Percentiles rank a stretch among this genome's conserved stretches.
Conservation (phyloP, 2,329 filamentous ascomycete genomes). For the Colletotrichum tabaci region DNA sequence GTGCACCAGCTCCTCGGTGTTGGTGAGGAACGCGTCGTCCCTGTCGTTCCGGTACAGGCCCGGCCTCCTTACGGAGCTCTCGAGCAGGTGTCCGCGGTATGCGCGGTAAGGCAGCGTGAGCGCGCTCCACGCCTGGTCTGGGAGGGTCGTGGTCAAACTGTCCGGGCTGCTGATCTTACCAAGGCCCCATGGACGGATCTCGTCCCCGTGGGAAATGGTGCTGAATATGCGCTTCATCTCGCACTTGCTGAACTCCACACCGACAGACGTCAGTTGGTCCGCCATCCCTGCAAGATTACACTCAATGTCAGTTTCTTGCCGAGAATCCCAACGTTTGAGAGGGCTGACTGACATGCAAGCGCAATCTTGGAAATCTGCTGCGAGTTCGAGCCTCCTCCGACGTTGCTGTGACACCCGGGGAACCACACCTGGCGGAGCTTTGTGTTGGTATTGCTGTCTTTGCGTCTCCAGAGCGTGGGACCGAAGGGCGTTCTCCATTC, state of each 20-base stretch:
- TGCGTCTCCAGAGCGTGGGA: conserved; percentile 49
- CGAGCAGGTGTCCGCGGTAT: conserved; percentile 26
- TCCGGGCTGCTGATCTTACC: conserved; percentile 41
- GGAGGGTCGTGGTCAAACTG: conserved; percentile 12
- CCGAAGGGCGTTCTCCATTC: conserved; percentile 59
- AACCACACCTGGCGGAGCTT: conserved; percentile 61
- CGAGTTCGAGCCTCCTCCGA: conserved; percentile 69
- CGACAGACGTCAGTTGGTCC: conserved; percentile 45
- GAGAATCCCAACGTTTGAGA: neutral
- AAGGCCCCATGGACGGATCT: conserved; percentile 42
- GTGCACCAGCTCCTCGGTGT: conserved; percentile 50
- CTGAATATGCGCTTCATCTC: conserved; percentile 45
- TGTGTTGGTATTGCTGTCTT: conserved; percentile 37
- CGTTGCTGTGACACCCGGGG: conserved; percentile 72
- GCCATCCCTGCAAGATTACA: conserved; percentile 42
- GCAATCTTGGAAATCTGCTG: conserved; percentile 46
- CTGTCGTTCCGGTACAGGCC: conserved; percentile 46
- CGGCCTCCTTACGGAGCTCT: conserved; percentile 42
- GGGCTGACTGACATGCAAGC: conserved; percentile 37
- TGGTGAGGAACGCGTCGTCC: neutral
- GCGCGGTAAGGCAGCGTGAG: neutral
- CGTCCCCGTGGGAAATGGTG: conserved; percentile 32
- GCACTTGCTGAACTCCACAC: conserved; percentile 45
- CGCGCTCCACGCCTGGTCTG: conserved; percentile 29
- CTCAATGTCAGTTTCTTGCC: neutral